A percentile compares a stretch with the other conserved stretches of the same genome.
phyloP scores from a whole-genome alignment of 495 filamentous ascomycete species.

The Neurospora sp. region DNA sequence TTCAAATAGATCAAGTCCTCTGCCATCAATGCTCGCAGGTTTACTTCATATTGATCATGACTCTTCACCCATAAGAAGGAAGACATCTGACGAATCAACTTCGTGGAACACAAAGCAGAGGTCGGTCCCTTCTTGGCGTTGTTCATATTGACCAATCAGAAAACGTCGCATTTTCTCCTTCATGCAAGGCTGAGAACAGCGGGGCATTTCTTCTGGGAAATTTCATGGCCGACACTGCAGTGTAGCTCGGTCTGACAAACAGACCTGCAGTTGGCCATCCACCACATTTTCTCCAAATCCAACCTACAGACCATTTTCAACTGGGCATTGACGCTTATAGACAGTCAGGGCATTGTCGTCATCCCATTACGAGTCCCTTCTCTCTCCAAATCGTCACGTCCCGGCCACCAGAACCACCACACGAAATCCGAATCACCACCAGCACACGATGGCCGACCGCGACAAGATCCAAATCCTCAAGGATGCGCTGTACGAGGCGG shows the following conservation, averaged over 20 bases:
- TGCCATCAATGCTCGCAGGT: neutral
- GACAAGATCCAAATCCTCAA: slow-evolving; percentile 22
- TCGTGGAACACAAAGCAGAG: neutral
- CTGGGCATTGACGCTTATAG: neutral
- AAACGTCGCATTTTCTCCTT: neutral
- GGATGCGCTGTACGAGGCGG: slow-evolving; percentile 23
- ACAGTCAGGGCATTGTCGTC: neutral
- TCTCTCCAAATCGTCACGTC: neutral
- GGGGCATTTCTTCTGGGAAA: slow-evolving; percentile 13
- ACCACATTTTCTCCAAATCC: neutral
- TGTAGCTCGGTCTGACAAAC: neutral
- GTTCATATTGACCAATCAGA: neutral
- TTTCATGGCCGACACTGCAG: slow-evolving; percentile 9
- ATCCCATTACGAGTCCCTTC: neutral
- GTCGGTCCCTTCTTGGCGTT: neutral
- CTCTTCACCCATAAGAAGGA: neutral
- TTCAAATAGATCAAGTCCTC: neutral
- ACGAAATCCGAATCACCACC: slow-evolving; percentile 3
- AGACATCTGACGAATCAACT: neutral
- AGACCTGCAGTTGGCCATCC: neutral
- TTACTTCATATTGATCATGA: neutral
- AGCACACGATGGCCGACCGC: slow-evolving; percentile 4
- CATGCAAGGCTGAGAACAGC: slow-evolving; percentile 14
- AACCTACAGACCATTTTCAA: neutral
- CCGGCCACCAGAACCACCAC: neutral